phyloP scores from a whole-genome alignment of 495 filamentous ascomycete species.

The Rusavskia elegans region DNA sequence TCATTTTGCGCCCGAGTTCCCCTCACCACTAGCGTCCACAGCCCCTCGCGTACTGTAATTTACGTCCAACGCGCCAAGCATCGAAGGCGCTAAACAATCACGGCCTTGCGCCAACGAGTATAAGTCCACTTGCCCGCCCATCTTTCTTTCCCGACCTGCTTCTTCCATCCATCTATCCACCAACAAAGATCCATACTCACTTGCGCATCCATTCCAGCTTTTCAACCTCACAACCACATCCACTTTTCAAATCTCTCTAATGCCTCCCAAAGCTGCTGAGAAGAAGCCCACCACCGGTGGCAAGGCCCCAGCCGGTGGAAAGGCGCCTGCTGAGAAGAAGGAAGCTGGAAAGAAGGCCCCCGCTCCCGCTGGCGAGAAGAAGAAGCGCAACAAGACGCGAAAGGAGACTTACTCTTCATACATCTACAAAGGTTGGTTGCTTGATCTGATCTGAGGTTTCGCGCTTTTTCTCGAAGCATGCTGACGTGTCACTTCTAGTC shows the following conservation, averaged over 20 bases:
- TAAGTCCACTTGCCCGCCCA: conserved; percentile 25
- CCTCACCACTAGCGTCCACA: conserved; percentile 1
- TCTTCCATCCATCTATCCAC: conserved; percentile 26
- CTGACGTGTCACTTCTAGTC: conserved; percentile 36
- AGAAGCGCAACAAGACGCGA: conserved; percentile 99
- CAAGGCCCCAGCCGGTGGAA: conserved; percentile 84
- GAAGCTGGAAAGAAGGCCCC: conserved; percentile 97
- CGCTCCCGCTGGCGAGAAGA: conserved; percentile 89
- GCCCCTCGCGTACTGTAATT: conserved; percentile 7
- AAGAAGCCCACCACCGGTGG: conserved; percentile 95
- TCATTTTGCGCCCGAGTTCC: not conserved
- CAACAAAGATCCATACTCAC: not conserved
- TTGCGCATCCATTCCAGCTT: not conserved
- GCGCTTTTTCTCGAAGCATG: not conserved
- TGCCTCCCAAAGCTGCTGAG: conserved; percentile 86
- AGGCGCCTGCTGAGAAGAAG: conserved; percentile 92
- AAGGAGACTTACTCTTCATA: conserved; percentile 99
- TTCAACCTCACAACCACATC: conserved; percentile 8
- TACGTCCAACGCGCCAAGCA: conserved; percentile 11
- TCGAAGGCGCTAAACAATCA: conserved; percentile 6
- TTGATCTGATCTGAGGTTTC: conserved; percentile 2
- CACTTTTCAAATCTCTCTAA: conserved; percentile 35
- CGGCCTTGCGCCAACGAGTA: conserved; percentile 20
- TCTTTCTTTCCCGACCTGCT: conserved; percentile 23
- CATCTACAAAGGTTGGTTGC: conserved; percentile 92